A percentile compares a stretch with the other conserved stretches of the same genome.
Conservation (phyloP, 192 early-diverging fungal genomes). For the Diversispora epigaea region DNA sequence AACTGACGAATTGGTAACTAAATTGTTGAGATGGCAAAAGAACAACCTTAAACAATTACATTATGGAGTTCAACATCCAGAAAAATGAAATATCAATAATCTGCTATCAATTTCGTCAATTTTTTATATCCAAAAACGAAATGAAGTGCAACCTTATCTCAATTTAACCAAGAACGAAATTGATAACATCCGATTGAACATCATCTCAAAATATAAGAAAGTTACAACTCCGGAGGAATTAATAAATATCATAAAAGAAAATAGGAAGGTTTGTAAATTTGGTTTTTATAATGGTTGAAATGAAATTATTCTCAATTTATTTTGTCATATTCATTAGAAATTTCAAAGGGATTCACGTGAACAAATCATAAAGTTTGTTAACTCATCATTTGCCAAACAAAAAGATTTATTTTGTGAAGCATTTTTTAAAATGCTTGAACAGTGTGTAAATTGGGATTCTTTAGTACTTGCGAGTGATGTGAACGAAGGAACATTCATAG, state of each 20-base stretch:
- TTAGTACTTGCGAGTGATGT: background rate
- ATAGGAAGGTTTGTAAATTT: constrained; percentile 22
- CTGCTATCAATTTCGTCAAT: constrained; percentile 2
- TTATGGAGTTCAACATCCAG: background rate
- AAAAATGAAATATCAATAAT: constrained; percentile 7
- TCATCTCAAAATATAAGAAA: background rate
- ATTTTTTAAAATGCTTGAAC: constrained; percentile 16
- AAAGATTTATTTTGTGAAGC: background rate
- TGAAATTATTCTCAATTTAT: background rate
- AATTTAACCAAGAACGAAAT: background rate
- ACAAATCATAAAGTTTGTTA: constrained; percentile 5
- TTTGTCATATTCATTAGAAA: background rate
- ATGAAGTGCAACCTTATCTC: background rate
- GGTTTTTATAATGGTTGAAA: background rate
- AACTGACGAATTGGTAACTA: background rate
- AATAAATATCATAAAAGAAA: constrained; percentile 1
- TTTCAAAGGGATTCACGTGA: constrained; percentile 11
- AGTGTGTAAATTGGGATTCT: constrained; percentile 10
- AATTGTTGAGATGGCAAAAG: constrained; percentile 10
- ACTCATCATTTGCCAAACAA: background rate
- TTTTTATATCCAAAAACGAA: constrained; percentile 13
- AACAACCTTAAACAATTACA: constrained; percentile 7
- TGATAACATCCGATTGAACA: background rate
- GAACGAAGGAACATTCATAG: background rate
- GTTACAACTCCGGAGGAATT: constrained; percentile 12